A percentile compares a stretch with the other conserved stretches of the same genome.
These are phyloP conservation scores for Phytopythium helicoides DNA, from an alignment of 352 stramenopile species.

Conservation along the genomic window DNA sequence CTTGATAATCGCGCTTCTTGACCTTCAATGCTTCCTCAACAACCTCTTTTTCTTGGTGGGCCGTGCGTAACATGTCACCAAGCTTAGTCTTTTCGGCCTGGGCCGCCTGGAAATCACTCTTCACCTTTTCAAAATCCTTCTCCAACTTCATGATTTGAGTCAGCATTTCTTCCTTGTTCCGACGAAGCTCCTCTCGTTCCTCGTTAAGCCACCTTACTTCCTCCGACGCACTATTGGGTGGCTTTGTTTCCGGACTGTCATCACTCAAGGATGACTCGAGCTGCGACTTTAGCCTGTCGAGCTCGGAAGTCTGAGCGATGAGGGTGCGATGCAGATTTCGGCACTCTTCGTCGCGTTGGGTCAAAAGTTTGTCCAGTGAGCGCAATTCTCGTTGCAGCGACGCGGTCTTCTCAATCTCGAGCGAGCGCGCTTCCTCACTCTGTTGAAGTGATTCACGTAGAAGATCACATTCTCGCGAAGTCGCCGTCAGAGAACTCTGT, in stretches of 20 bases:
- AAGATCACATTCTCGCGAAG: slow-evolving; percentile 55
- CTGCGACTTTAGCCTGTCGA: slow-evolving; percentile 47
- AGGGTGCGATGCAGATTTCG: slow-evolving; percentile 54
- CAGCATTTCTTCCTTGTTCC: slow-evolving; percentile 56
- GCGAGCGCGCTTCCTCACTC: slow-evolving; percentile 40
- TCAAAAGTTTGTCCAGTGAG: slow-evolving; percentile 69
- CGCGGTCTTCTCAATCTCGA: slow-evolving; percentile 73
- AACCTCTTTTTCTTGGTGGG: slow-evolving; percentile 35
- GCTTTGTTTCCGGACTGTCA: slow-evolving; percentile 5
- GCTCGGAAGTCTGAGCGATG: slow-evolving; percentile 48
- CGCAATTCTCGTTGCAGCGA: slow-evolving; percentile 66
- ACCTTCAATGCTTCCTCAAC: slow-evolving; percentile 44
- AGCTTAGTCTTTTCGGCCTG: slow-evolving; percentile 53
- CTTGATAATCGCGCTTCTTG: slow-evolving; percentile 49
- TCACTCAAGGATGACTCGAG: slow-evolving; percentile 15
- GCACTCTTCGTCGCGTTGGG: slow-evolving; percentile 70
- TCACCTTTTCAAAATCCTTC: slow-evolving; percentile 46
- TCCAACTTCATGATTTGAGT: slow-evolving; percentile 56
- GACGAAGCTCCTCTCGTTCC: slow-evolving; percentile 51
- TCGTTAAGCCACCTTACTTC: slow-evolving; percentile 78
- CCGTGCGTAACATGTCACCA: slow-evolving; percentile 25
- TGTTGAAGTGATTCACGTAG: slow-evolving; percentile 55
- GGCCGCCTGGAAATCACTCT: slow-evolving; percentile 28
- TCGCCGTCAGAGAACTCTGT: slow-evolving; percentile 32
- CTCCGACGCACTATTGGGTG: slow-evolving; percentile 27